A percentile compares a stretch with the other conserved stretches of the same genome.
phyloP scores from a whole-genome alignment of 108 stramenopile species.

The Cyclotella cryptica region DNA sequence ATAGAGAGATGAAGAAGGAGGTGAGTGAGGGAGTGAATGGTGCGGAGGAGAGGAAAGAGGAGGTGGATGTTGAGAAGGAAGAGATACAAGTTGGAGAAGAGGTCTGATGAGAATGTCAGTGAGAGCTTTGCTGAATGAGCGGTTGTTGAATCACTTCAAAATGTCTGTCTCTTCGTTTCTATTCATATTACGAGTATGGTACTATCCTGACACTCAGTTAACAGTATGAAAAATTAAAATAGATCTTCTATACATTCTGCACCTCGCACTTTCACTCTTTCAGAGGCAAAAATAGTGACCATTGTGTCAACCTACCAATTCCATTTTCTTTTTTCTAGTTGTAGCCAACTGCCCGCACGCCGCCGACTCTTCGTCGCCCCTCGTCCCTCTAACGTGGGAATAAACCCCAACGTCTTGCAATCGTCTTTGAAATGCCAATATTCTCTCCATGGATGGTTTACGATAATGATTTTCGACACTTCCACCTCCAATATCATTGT shows the following conservation, averaged over 20 bases:
- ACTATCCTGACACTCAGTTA: background rate
- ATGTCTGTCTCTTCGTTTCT: background rate
- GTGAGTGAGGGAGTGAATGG: background rate
- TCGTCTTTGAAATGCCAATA: slow-evolving; percentile 67
- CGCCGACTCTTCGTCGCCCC: slow-evolving; percentile 87
- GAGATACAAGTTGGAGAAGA: background rate
- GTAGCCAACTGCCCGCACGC: slow-evolving; percentile 92
- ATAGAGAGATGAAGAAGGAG: background rate
- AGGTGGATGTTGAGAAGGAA: background rate
- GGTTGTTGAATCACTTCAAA: background rate
- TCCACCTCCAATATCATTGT: slow-evolving; percentile 70
- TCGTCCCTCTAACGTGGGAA: slow-evolving; percentile 70
- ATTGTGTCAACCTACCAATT: background rate
- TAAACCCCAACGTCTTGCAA: slow-evolving; percentile 63
- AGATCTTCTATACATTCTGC: too few species aligned
- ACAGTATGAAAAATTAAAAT: too few species aligned
- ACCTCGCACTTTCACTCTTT: background rate
- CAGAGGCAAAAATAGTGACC: background rate
- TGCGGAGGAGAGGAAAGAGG: background rate
- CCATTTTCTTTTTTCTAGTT: slow-evolving; percentile 42
- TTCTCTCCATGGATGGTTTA: slow-evolving; percentile 57
- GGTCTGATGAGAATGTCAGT: background rate
- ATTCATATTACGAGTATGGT: background rate
- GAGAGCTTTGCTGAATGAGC: background rate
- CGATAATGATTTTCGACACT: slow-evolving; percentile 32